These are phyloP conservation scores for Solanum tarapatanum DNA, from an alignment of 257 asterid genomes.

Conservation along the genomic window DNA sequence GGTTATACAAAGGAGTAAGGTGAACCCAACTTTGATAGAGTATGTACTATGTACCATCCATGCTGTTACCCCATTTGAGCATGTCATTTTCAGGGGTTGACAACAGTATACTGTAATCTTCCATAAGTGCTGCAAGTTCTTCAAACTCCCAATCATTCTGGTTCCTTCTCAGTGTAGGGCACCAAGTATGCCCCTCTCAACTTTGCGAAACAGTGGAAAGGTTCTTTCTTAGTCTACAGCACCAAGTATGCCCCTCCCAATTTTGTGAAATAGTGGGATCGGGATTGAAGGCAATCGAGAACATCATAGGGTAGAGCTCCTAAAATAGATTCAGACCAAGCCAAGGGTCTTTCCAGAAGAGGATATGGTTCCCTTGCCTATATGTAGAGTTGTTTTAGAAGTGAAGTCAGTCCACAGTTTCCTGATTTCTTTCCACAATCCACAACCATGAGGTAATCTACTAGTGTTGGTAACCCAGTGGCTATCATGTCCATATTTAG, in stretches of 20 bases:
- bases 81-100: background rate
- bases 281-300: background rate
- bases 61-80: background rate
- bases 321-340: background rate
- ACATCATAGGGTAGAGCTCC: background rate
- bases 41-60: background rate
- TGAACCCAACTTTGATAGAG: background rate
- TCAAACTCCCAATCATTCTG: background rate
- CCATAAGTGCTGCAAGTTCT: background rate
- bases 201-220: background rate
- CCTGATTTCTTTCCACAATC: background rate
- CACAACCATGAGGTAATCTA: background rate
- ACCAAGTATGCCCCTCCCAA: background rate
- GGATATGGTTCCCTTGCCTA: background rate
- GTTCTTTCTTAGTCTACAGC: fast-evolving
- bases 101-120: background rate
- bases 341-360: background rate
- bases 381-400: background rate
- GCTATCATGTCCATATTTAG: background rate
- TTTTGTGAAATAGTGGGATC: background rate
- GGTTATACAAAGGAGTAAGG: background rate
- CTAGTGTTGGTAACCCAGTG: background rate
- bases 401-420: background rate
- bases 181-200: background rate
- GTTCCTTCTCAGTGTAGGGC: background rate